Evolutionary conservation across 768 basidiomycete species (phyloP).

Genomic region (Termitomyces sp.): DNA sequence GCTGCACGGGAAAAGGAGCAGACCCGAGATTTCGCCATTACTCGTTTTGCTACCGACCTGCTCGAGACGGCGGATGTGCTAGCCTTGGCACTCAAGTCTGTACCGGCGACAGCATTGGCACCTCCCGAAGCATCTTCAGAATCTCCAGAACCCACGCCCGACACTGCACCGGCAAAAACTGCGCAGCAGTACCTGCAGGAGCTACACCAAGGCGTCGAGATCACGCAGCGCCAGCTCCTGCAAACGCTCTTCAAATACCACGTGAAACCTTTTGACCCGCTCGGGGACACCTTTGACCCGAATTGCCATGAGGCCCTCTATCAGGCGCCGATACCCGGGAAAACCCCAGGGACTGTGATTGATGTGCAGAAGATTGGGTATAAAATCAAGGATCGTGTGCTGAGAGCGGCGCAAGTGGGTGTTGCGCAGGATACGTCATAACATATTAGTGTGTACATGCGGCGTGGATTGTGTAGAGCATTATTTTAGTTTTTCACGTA

Average conservation of each 20-base stretch:
- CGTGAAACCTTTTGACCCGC: conserved; percentile 87
- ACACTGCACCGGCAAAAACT: conserved; percentile 39
- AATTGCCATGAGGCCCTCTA: conserved; percentile 94
- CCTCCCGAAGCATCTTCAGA: conserved; percentile 20
- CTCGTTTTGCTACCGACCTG: conserved; percentile 84
- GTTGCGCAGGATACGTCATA: conserved; percentile 71
- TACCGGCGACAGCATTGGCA: conserved; percentile 46
- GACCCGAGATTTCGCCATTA: conserved; percentile 89
- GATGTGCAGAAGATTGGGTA: conserved; percentile 90
- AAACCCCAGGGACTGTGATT: conserved; percentile 84
- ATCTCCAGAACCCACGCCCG: conserved; percentile 21
- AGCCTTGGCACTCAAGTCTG: conserved; percentile 74
- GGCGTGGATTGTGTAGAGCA: conserved; percentile 15
- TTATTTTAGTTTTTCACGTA: conserved; percentile 15
- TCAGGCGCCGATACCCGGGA: conserved; percentile 86
- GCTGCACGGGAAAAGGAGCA: conserved; percentile 88
- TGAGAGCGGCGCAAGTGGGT: conserved; percentile 95
- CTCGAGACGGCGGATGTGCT: conserved; percentile 91
- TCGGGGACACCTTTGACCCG: conserved; percentile 91
- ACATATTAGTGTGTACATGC: conserved; percentile 11
- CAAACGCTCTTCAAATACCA: conserved; percentile 91
- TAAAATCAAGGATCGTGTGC: conserved; percentile 88
- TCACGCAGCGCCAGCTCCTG: conserved; percentile 86
- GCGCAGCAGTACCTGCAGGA: conserved; percentile 57
- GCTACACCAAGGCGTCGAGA: conserved; percentile 80